Evolutionary conservation across 176 grass and related monocot genomes (phyloP).

Genomic region (Carex pumila): DNA sequence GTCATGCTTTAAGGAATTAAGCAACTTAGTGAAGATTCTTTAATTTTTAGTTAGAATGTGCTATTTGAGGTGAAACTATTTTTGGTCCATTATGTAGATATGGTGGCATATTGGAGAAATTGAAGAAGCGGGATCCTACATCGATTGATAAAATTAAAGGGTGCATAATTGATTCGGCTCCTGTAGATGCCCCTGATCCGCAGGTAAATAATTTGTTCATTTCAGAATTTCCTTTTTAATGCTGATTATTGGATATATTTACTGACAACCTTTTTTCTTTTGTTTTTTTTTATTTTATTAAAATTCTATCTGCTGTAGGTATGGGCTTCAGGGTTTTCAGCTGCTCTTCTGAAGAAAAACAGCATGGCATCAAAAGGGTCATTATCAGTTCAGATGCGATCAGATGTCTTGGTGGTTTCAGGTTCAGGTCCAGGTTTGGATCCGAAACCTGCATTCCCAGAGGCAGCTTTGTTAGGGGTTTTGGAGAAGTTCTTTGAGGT

Average conservation of each 20-base stretch:
- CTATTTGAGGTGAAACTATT: neutral
- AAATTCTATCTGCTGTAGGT: conserved; percentile 31
- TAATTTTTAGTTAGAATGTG: neutral
- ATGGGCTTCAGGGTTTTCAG: conserved; percentile 92
- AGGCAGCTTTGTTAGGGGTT: conserved; percentile 54
- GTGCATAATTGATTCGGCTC: conserved; percentile 73
- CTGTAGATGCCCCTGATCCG: conserved; percentile 75
- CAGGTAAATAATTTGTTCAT: conserved; percentile 42
- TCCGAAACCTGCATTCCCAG: conserved; percentile 39
- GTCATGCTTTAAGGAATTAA: neutral
- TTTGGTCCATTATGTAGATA: conserved; percentile 37
- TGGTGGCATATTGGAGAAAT: conserved; percentile 71
- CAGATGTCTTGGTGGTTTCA: conserved; percentile 31
- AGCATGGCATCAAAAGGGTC: conserved; percentile 58
- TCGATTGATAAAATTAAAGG: conserved; percentile 75
- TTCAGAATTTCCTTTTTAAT: neutral
- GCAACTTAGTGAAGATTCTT: neutral
- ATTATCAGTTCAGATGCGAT: conserved; percentile 5
- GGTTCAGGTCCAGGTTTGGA: conserved; percentile 33
- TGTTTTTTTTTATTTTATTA: neutral
- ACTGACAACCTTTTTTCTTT: neutral
- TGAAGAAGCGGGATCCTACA: conserved; percentile 50
- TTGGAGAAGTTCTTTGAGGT: conserved; percentile 71
- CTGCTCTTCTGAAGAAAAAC: conserved; percentile 81
- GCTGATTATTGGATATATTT: neutral